Evolutionary conservation across 2,329 filamentous ascomycete species (phyloP).

Genomic region (Sarocladiaceae sp.): DNA sequence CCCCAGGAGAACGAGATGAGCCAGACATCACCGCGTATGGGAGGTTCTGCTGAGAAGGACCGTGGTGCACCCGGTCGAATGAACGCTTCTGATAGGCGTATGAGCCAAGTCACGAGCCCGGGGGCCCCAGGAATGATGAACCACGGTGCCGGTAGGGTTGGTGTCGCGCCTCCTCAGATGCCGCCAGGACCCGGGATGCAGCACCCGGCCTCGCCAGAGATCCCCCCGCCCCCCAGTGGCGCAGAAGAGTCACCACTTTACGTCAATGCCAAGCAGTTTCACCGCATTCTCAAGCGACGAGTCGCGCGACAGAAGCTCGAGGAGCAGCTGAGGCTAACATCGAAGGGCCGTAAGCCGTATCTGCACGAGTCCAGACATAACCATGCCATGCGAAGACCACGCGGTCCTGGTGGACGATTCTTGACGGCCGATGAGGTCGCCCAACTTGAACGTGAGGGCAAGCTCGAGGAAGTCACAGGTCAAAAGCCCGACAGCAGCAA

Average conservation of each 20-base stretch:
- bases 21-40: conserved; percentile 72
- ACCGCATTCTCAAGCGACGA: conserved; percentile 89
- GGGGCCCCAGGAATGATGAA: conserved; percentile 71
- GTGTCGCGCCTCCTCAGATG: conserved; percentile 53
- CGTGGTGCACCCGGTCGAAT: conserved; percentile 74
- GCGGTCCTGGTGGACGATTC: conserved; percentile 91
- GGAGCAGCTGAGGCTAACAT: conserved; percentile 84
- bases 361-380: conserved; percentile 96
- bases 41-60: conserved; percentile 59
- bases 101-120: conserved; percentile 74
- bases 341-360: conserved; percentile 93
- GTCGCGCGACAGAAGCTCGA: conserved; percentile 91
- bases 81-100: conserved; percentile 50
- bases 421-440: conserved; percentile 94
- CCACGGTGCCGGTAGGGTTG: conserved; percentile 48
- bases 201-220: conserved; percentile 71
- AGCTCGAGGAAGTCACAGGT: conserved; percentile 22
- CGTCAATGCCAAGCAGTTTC: conserved; percentile 98
- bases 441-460: conserved; percentile 59
- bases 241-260: conserved; percentile 91
- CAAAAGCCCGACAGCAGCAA: conserved; percentile 18
- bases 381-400: conserved; percentile 91
- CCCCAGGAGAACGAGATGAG: conserved; percentile 61
- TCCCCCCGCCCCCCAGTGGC: conserved; percentile 46
- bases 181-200: conserved; percentile 58